A percentile compares a stretch with the other conserved stretches of the same genome.
Conservation (phyloP, 495 filamentous ascomycete species). For the Haplographium delicatum region DNA sequence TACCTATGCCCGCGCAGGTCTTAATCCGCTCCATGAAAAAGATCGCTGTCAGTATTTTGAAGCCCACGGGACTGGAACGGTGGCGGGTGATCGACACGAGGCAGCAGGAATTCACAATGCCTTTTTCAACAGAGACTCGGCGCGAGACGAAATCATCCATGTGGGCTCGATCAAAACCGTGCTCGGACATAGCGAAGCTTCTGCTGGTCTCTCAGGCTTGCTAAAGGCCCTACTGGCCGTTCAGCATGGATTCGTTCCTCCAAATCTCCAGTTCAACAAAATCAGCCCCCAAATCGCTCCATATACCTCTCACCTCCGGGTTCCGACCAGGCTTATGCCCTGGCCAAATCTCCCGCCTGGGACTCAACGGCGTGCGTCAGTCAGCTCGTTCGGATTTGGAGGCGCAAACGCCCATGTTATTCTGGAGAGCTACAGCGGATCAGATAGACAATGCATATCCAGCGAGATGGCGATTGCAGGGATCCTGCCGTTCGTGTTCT, state of each 20-base stretch:
- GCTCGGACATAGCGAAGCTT: constrained; percentile 35
- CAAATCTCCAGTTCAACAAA: constrained; percentile 47
- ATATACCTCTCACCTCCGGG: constrained; percentile 28
- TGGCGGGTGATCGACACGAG: neutral
- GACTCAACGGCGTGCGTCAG: constrained; percentile 43
- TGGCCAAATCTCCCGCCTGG: constrained; percentile 39
- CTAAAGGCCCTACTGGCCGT: constrained; percentile 51
- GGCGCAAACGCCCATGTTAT: constrained; percentile 33
- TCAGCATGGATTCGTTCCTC: constrained; percentile 40
- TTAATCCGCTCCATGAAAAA: neutral
- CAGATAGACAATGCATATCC: too few species aligned
- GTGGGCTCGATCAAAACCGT: constrained; percentile 47
- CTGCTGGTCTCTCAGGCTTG: constrained; percentile 54
- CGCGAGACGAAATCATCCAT: constrained; percentile 19
- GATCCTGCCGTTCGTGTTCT: neutral
- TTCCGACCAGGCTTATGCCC: constrained; percentile 32
- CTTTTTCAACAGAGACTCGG: neutral
- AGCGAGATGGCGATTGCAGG: neutral
- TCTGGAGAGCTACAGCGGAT: constrained; percentile 40
- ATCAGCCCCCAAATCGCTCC: constrained; percentile 44
- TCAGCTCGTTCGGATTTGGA: constrained; percentile 59
- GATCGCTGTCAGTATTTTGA: constrained; percentile 14
- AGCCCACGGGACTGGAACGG: constrained; percentile 10
- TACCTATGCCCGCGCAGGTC: constrained; percentile 41
- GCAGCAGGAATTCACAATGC: neutral